These are phyloP conservation scores for Apiotrichum montevideense DNA, from an alignment of 1,284 basidiomycete species.

Conservation along the genomic window DNA sequence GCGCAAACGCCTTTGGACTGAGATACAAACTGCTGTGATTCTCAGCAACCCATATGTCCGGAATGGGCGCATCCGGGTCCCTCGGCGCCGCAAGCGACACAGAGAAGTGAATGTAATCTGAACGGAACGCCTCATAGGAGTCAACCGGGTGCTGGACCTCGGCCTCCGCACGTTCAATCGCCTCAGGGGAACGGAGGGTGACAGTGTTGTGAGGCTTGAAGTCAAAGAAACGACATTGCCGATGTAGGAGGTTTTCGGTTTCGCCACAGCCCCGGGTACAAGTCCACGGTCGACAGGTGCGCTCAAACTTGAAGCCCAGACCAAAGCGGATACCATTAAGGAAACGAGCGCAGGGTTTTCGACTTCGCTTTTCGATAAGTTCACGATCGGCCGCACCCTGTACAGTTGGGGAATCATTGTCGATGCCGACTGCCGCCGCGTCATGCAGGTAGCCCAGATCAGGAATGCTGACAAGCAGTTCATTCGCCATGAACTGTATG, in stretches of 20 bases:
- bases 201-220: slow-evolving; percentile 81
- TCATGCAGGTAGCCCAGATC: slow-evolving; percentile 54
- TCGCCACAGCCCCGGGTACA: slow-evolving; percentile 61
- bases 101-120: slow-evolving; percentile 90
- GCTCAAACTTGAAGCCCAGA: slow-evolving; percentile 75
- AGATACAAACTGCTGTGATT: slow-evolving; percentile 74
- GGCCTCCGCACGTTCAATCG: slow-evolving; percentile 43
- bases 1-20: slow-evolving; percentile 76
- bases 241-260: slow-evolving; percentile 57
- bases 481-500: slow-evolving; percentile 75
- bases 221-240: slow-evolving; percentile 71
- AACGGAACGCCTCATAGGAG: slow-evolving; percentile 83
- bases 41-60: slow-evolving; percentile 19
- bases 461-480: slow-evolving; percentile 74
- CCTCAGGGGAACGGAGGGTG: slow-evolving; percentile 54
- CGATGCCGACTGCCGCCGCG: slow-evolving; percentile 47
- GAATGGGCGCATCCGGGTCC: slow-evolving; percentile 13
- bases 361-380: slow-evolving; percentile 17
- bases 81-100: slow-evolving; percentile 71
- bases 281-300: slow-evolving; percentile 66
- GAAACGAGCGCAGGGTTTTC: slow-evolving; percentile 70
- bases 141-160: slow-evolving; percentile 53
- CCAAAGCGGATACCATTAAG: slow-evolving; percentile 87
- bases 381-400: background rate
- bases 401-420: slow-evolving; percentile 1